phyloP scores from a whole-genome alignment of 208 protist species.

The Crithidia thermophila region DNA sequence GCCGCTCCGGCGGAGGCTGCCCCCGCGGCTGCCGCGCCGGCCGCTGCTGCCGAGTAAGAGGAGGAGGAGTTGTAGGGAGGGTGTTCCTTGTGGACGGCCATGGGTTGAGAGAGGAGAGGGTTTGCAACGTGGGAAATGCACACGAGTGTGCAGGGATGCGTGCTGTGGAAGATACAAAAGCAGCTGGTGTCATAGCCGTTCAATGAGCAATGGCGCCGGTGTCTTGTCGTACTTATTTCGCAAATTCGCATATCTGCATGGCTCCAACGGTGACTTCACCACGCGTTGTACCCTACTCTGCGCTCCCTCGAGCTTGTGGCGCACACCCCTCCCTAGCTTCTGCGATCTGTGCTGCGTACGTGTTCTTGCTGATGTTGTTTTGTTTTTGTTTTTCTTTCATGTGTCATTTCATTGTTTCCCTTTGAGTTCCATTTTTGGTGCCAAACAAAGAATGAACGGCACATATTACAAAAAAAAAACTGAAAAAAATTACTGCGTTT shows the following conservation, averaged over 20 bases:
- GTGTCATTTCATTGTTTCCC: neutral
- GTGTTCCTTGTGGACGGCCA: constrained; percentile 1
- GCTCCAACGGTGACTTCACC: too few relatives aligned
- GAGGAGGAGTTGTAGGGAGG: too few relatives aligned
- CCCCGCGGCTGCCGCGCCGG: constrained; percentile 23
- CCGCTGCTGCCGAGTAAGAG: constrained; percentile 26
- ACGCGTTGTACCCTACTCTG: too few relatives aligned
- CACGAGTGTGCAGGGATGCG: too few relatives aligned
- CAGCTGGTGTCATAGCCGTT: too few relatives aligned
- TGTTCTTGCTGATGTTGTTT: neutral
- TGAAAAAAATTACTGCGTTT: too few relatives aligned
- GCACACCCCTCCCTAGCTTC: too few relatives aligned
- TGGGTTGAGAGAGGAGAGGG: neutral
- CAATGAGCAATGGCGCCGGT: neutral
- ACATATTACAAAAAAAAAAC: too few relatives aligned
- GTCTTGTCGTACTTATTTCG: too few relatives aligned
- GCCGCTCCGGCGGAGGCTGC: constrained; percentile 30
- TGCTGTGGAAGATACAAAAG: too few relatives aligned
- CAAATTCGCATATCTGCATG: too few relatives aligned
- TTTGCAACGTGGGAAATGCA: neutral
- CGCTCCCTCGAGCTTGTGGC: too few relatives aligned
- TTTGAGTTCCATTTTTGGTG: neutral
- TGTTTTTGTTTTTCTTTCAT: constrained; percentile 10
- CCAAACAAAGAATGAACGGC: neutral
- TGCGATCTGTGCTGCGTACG: neutral